Evolutionary conservation across 2,329 filamentous ascomycete species (phyloP).

Genomic region (Colletotrichum sp.): DNA sequence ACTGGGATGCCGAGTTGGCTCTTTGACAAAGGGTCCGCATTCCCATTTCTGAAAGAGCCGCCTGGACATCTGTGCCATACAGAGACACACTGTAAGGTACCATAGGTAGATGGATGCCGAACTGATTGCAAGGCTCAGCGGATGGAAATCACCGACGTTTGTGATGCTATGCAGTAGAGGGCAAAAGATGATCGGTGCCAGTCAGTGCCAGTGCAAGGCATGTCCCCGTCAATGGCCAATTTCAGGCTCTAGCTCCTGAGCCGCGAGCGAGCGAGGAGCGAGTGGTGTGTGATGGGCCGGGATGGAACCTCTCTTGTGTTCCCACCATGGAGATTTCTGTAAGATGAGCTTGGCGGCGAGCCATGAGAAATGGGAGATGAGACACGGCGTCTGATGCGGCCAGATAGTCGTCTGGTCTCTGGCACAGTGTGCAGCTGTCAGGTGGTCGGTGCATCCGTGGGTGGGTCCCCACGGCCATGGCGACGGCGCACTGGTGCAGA

Average conservation of each 20-base stretch:
- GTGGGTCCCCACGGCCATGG: background rate
- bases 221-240: background rate
- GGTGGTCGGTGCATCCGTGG: background rate
- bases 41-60: background rate
- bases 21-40: background rate
- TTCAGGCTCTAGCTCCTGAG: slow-evolving; percentile 11
- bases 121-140: background rate
- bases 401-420: slow-evolving; percentile 18
- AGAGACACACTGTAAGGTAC: too few relatives aligned
- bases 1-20: slow-evolving; percentile 9
- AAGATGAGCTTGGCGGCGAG: slow-evolving; percentile 19
- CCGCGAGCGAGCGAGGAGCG: background rate
- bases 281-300: slow-evolving; percentile 2
- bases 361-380: slow-evolving; percentile 20
- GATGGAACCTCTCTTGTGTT: slow-evolving; percentile 16
- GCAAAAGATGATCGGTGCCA: background rate
- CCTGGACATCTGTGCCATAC: background rate
- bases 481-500: background rate
- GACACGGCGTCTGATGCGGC: slow-evolving; percentile 20
- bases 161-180: background rate
- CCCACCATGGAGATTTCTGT: slow-evolving; percentile 20
- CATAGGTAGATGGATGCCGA: background rate
- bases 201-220: background rate
- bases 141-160: background rate
- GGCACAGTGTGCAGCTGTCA: slow-evolving; percentile 1